Base-by-base conservation (phyloP, 257 asterid genomes). In the Anisodus acutangulus region DNA sequence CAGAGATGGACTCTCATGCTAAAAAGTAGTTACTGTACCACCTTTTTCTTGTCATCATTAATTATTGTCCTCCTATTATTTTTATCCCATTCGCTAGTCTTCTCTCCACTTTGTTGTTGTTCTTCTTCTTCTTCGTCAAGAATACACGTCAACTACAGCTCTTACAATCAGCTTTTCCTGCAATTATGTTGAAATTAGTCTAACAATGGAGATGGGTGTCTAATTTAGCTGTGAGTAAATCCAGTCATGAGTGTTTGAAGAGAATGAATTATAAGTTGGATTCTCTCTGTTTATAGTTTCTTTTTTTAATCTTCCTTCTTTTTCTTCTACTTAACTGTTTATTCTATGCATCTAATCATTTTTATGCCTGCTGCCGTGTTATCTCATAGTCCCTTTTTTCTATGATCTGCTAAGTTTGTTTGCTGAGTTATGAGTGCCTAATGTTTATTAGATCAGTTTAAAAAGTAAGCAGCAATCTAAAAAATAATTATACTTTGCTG, bases 1-100 rank as follows among this genome's bases (percentile, higher is more conserved):
- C 94, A 88, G 91, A 94, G 83, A 93, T 88, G 94, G 90, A 88
- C 78, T 89, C 88, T 88, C 92, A 91, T 91, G 91, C 93, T 87
- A 87, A 85, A 85, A 85, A 83, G 90, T 87, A 88, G 83, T 22
- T 72, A 85, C 90, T 87, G 89, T 91, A 63, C 88, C 78, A 79
- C 71, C 80, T 83, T 80, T 64, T 69, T 67, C 85, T n/a, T 83
- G 35, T 13, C 47, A 81, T 69, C 45, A 51, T 76, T 26, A 69
- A 26, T 76, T 12, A 15, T 54, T 31, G 64, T 78, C 47, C 16
- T 78, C 8, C 5, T 53, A 53, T 78, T 78, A 78, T 78, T 78
- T 78, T 53, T 53, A 78, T 53, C 64, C 26, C 47, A 12, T 78
- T 78, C 4, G 49, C 86, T 78, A 41, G 37, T 72, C 60, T 79